Evolutionary conservation across 805 yeast genomes (phyloP).

Genomic region (Spathaspora passalidarum): DNA sequence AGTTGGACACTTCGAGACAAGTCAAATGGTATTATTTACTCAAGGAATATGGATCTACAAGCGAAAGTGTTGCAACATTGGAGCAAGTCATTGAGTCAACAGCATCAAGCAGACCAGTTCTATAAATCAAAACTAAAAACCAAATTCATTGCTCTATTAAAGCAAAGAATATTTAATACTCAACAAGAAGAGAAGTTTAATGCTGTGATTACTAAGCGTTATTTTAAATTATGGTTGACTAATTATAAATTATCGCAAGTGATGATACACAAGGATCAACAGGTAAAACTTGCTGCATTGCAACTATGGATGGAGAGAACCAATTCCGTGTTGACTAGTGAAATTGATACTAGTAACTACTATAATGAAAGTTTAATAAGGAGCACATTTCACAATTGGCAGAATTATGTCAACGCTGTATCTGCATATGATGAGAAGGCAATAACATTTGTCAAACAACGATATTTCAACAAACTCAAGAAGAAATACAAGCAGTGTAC

Average conservation of each 20-base stretch:
- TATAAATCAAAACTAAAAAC: constrained; percentile 5
- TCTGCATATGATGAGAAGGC: not conserved
- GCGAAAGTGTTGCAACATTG: constrained; percentile 10
- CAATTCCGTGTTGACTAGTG: too few species aligned
- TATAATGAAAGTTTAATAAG: too few species aligned
- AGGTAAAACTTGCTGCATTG: too few species aligned
- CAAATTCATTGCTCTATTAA: constrained; percentile 15
- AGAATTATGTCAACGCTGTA: not conserved
- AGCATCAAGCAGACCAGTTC: constrained; percentile 11
- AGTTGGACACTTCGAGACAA: constrained; percentile 7
- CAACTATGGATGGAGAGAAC: not conserved
- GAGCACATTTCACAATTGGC: too few species aligned
- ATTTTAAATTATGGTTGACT: constrained; percentile 7
- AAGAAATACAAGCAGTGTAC: constrained; percentile 1
- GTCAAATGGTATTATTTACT: constrained; percentile 7
- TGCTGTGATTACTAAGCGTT: not conserved
- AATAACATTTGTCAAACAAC: not conserved
- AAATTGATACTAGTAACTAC: too few species aligned
- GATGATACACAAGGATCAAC: not conserved
- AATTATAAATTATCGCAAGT: not conserved
- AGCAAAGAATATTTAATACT: constrained; percentile 3
- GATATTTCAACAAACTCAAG: constrained; percentile 8
- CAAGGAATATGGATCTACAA: constrained; percentile 6
- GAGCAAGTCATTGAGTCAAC: constrained; percentile 10
- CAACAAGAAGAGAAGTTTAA: not conserved